Evolutionary conservation across 441 rosid genomes (phyloP), one percentile per base, ranked within the genome.

Genomic region (Bocquillonia castaneifolia): DNA sequence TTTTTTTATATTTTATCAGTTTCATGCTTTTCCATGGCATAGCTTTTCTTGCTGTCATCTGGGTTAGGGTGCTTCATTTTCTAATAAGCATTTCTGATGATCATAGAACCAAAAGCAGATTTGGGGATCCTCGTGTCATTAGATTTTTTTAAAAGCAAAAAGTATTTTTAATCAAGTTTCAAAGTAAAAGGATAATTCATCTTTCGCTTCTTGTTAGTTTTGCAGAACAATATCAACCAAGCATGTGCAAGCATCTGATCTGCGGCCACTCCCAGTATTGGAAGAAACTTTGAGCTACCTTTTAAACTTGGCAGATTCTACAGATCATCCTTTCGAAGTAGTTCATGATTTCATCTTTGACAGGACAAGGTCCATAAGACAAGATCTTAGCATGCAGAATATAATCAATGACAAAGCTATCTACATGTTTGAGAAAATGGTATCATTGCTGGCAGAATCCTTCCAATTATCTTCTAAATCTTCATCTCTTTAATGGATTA

Each of bases 321-420:
- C 71, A 1, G 86, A 82, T 25, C 85, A 79, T 64, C 83, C 89
- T 57, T 91, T 91, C 74, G 96, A 89, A 84, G 89, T 81, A 58
- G 79, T 89, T 83, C 98, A 91, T 78, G 98, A 88, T 83, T 93
- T 93, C 75, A 67, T 93, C 63, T 93, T 84, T 79, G 98, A 93
- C 76, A 85, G 98, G 83, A 90, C 89, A 40, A 83, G 98, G 82
- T 93, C 98, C 62, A 80, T 93, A 56, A 84, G 98, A 78, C 97
- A 93, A 77, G 98, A 93, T 73, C 86, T 90, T 56, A 88, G 83
- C 78, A 93, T 91, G 90, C 98, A 93, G 78, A 84, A 83, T 72
- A 75, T 93, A 70, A 81, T 79, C 72, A 80, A 78, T 63, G 81
- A 82, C 52, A 75, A 74, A 81, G 94, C 78, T 50, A 79, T 93